Base-by-base conservation (phyloP, 2,329 filamentous ascomycete genomes). In the Calonectria pteridis region DNA sequence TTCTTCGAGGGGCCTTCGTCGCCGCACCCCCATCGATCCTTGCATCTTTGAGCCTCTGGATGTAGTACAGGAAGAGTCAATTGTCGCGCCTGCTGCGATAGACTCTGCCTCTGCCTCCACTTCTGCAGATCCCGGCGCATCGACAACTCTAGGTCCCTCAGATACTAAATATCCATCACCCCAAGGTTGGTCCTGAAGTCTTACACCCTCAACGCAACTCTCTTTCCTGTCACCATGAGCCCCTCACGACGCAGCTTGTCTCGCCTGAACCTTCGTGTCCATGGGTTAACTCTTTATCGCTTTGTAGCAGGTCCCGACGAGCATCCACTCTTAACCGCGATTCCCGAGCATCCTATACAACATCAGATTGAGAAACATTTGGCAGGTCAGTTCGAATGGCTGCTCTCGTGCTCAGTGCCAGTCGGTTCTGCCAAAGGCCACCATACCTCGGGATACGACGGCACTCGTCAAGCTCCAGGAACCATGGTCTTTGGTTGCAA, bases 401-500 rank as follows among this genome's bases (percentile, higher is more conserved):
- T 89, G 69, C 79, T 90, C 46, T 85, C 85, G 29, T 83, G 86
- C 74, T 82, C 85, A 58, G 77, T 76, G 71, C 75, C 82, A 78
- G 71, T 75, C 37, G 76, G 74, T 77, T 78, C 76, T 63, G 74
- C 73, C 73, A 77, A 75, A 51, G 67, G 75, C 67, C 72, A 75
- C 63, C 71, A 59, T 53, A 73, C 68, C 67, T 62, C 68, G 33
- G 64, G 69, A 43, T 51, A 78, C 63, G 72, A 73, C 65, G 67
- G 69, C 49, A 59, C 59, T 63, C 53, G 59, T 74, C 67, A 58
- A 37, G 26, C 69, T n/a, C 62, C 73, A 72, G 73, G 78, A 74
- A 81, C 77, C 67, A 84, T 83, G 76, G 79, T 87, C 23, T 87
- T 89, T 76, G 89, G 89, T 71, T 91, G 89, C 83, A 91, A 90